Evolutionary conservation across 139 green algal species (phyloP), one percentile per base, ranked within the genome.

Genomic region (Closterium sp.): DNA sequence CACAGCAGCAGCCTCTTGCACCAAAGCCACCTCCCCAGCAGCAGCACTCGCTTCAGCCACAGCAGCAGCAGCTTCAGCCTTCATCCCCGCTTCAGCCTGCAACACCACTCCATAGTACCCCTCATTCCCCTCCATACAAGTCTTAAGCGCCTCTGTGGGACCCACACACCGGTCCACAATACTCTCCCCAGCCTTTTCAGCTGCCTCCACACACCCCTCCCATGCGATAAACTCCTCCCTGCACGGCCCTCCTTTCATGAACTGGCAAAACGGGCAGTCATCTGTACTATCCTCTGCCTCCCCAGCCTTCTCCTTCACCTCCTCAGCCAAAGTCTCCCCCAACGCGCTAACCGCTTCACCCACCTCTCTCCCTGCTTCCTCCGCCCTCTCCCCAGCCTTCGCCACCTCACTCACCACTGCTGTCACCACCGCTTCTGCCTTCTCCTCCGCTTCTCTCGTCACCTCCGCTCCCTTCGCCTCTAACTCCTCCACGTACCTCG

Each of bases 251-350:
- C 31, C 31, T 31, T 91, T 91, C 89, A 91, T 91, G 17, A 91
- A 91, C 89, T 91, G 31, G 38, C 89, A 91, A 21, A 91, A 91
- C 21, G 89, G 89, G 38, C 89, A 91, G 31, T 91, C 89, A 31
- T 91, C 89, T 29, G 73, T 31, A 13, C 70, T 42, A 4, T 30
- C 89, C 31, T 91, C 89, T 21, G 0, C 89, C 31, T 70, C 87
- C 19, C 34, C 87, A 10, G n/a, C 34, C 88, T 90, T 90, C 88
- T 90, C 86, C 86, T 89, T 89, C n/a, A 29, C 89, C 73, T 87
- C 28, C 32, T 87, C 85, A 19, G n/a, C 85, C n/a, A 32, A 4
- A 21, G n/a, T 30, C 85, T 32, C 28, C 21, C 85, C 28, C 85
- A 30, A 24, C 22, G 85, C 28, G 21, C n/a, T 87, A 21, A 31